Conservation (phyloP, 129 eudicot genomes). For the Logfia minima region DNA sequence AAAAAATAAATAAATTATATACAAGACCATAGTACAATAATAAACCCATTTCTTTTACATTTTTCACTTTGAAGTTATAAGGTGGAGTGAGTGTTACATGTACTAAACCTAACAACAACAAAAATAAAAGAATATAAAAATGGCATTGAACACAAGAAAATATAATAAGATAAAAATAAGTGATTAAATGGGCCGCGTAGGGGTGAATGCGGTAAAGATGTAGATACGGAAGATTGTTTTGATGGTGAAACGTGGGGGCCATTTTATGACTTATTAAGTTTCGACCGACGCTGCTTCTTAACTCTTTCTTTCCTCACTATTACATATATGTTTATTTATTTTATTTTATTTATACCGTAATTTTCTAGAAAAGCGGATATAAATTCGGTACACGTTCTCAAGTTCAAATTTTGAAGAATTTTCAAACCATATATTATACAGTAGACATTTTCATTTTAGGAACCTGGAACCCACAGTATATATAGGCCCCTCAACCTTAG, state of each 20-base stretch:
- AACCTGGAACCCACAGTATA: too few species aligned
- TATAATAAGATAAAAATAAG: background rate
- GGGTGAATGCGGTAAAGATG: conserved; percentile 28
- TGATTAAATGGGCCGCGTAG: background rate
- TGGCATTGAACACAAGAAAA: background rate
- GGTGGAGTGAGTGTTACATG: background rate
- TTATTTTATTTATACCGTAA: too few species aligned
- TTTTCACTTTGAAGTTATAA: background rate
- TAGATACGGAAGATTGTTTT: conserved; percentile 47
- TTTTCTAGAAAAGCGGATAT: too few species aligned
- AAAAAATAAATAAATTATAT: too few species aligned
- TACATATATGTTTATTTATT: too few species aligned
- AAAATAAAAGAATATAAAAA: background rate
- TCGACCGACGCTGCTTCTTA: conserved; percentile 47
- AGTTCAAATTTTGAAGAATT: too few species aligned
- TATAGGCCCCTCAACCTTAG: too few species aligned
- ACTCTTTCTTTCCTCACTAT: conserved; percentile 2
- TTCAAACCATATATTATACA: too few species aligned
- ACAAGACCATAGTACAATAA: too few species aligned
- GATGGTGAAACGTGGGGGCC: conserved; percentile 66
- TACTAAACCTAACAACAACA: background rate
- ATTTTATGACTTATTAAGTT: conserved; percentile 36
- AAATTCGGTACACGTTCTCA: too few species aligned
- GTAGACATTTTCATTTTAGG: too few species aligned
- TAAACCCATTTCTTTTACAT: too few species aligned